Percentiles rank a stretch among this genome's conserved stretches.
These are phyloP conservation scores for Coniochaeta sp. DNA, from an alignment of 2,329 filamentous ascomycete species.

Conservation along the genomic window DNA sequence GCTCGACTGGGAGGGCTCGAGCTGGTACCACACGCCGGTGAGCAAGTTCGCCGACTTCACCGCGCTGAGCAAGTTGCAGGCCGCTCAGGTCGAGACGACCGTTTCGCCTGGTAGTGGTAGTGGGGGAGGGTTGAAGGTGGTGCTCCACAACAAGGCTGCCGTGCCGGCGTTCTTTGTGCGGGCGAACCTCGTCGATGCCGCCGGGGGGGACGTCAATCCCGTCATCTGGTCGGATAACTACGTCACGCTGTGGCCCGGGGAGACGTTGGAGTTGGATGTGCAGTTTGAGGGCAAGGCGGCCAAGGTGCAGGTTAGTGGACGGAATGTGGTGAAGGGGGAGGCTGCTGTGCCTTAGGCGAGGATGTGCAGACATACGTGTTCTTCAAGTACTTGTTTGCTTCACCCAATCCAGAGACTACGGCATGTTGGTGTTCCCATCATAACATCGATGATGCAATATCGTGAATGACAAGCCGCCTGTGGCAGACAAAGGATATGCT, in stretches of 20 bases:
- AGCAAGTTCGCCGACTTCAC: conserved; percentile 41
- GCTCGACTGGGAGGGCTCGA: conserved; percentile 48
- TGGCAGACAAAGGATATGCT: too few relatives aligned
- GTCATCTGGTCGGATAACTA: conserved; percentile 58
- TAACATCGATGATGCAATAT: too few relatives aligned
- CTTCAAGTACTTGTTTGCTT: too few relatives aligned
- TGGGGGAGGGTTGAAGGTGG: conserved; percentile 23
- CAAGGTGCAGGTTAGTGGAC: conserved; percentile 10
- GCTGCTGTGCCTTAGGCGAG: conserved; percentile 5
- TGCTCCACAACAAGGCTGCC: conserved; percentile 42
- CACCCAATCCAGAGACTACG: too few relatives aligned
- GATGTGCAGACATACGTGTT: too few relatives aligned
- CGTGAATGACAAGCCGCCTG: too few relatives aligned
- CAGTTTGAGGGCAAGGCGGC: conserved; percentile 7
- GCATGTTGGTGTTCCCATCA: too few relatives aligned
- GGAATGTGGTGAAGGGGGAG: conserved; percentile 11
- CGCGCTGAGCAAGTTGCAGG: conserved; percentile 30
- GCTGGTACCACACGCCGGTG: conserved; percentile 54
- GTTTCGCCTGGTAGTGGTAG: conserved; percentile 7
- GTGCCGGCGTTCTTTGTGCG: conserved; percentile 53
- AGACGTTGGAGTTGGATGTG: conserved; percentile 36
- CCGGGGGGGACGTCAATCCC: conserved; percentile 38
- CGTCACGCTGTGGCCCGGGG: conserved; percentile 51
- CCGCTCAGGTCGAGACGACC: conserved; percentile 28
- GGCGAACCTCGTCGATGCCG: conserved; percentile 38